phyloP scores from a whole-genome alignment of 2,329 filamentous ascomycete genomes.

The Fusarium pseudonygamai region DNA sequence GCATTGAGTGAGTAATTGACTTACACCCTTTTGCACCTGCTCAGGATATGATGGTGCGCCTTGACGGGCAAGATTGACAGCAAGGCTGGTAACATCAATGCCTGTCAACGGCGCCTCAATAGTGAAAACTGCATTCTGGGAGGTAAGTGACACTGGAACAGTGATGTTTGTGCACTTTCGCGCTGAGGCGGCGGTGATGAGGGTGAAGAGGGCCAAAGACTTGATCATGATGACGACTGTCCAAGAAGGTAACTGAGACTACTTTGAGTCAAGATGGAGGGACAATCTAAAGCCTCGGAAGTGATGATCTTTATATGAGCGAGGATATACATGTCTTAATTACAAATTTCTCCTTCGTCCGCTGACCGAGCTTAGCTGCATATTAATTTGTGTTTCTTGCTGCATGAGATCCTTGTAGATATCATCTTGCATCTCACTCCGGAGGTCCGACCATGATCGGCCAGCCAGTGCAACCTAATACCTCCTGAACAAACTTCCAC shows the following conservation, averaged over 20 bases:
- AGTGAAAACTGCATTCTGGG: conserved; percentile 64
- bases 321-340: conserved; percentile 6
- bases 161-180: conserved; percentile 59
- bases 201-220: conserved; percentile 33
- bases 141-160: conserved; percentile 64
- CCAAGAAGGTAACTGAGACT: neutral
- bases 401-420: neutral
- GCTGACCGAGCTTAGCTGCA: conserved; percentile 8
- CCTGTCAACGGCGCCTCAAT: conserved; percentile 59
- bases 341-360: conserved; percentile 20
- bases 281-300: neutral
- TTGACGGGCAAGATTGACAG: conserved; percentile 59
- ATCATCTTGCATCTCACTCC: neutral
- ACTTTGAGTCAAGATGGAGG: neutral
- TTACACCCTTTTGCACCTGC: conserved; percentile 55
- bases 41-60: conserved; percentile 59
- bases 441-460: conserved; percentile 14
- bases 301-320: conserved; percentile 31
- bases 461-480: neutral
- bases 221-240: conserved; percentile 34
- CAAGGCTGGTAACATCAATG: conserved; percentile 66
- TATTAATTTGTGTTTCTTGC: neutral
- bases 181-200: conserved; percentile 45
- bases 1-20: conserved; percentile 5
- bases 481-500: neutral